Conservation (phyloP, 257 asterid genomes). For the Handroanthus guayacan region DNA sequence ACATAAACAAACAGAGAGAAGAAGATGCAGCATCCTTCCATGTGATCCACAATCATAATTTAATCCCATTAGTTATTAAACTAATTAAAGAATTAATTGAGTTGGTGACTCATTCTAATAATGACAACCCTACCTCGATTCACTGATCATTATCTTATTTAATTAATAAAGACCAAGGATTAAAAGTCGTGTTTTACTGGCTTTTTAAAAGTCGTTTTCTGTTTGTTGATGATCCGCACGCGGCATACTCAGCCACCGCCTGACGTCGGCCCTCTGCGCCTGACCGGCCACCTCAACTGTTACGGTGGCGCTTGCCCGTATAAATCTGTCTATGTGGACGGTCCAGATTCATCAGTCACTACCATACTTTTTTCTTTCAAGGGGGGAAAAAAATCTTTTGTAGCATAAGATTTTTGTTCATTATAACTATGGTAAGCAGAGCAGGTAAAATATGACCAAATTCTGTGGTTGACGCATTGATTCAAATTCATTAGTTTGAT, state of each 20-base stretch:
- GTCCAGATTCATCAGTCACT: conserved; percentile 36
- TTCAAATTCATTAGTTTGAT: no score
- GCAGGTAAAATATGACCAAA: no score
- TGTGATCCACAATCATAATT: conserved; percentile 50
- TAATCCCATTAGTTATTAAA: conserved; percentile 39
- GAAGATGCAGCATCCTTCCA: conserved; percentile 59
- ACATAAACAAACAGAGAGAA: conserved; percentile 13
- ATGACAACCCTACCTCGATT: conserved; percentile 46
- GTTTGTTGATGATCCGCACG: conserved; percentile 42
- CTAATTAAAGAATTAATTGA: conserved; percentile 20
- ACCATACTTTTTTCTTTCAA: not conserved
- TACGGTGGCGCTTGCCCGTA: conserved; percentile 32
- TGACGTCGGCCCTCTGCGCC: conserved; percentile 41
- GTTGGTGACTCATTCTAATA: conserved; percentile 43
- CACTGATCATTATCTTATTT: conserved; percentile 31
- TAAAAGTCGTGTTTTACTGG: conserved; percentile 39
- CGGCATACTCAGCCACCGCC: conserved; percentile 46
- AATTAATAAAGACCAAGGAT: conserved; percentile 7
- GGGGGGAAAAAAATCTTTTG: not conserved
- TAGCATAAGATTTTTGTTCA: not conserved
- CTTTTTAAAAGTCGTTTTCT: conserved; percentile 35
- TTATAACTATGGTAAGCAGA: no score
- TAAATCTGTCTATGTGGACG: conserved; percentile 36
- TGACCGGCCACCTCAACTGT: conserved; percentile 32
- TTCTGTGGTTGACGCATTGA: no score